These are phyloP conservation scores for Capsicum pubescens DNA, from an alignment of 257 asterid genomes.

Conservation along the genomic window DNA sequence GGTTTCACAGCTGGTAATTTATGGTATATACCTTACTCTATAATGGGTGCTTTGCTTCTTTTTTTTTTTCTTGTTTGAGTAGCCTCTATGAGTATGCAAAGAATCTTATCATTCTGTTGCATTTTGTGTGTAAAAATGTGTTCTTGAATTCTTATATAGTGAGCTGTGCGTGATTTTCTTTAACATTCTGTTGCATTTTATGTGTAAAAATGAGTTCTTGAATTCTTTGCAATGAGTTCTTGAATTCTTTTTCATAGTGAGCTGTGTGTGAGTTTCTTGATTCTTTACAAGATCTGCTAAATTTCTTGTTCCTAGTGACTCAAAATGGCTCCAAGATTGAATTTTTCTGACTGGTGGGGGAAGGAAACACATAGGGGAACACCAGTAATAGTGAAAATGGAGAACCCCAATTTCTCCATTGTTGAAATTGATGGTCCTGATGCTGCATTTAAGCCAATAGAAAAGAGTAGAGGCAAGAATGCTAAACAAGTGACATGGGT, in stretches of 20 bases:
- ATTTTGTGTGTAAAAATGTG: constrained; percentile 20
- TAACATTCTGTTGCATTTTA: constrained; percentile 11
- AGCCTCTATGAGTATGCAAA: constrained; percentile 58
- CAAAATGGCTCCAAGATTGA: constrained; percentile 68
- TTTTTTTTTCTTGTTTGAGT: constrained; percentile 41
- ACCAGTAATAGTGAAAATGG: constrained; percentile 75
- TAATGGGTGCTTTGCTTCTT: constrained; percentile 40
- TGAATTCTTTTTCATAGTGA: background rate
- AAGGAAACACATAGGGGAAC: constrained; percentile 49
- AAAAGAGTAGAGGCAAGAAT: constrained; percentile 62
- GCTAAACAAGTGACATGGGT: constrained; percentile 76
- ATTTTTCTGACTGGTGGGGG: constrained; percentile 56
- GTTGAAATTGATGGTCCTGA: constrained; percentile 75
- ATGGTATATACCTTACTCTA: constrained; percentile 61
- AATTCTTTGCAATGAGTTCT: constrained; percentile 25
- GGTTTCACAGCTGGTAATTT: constrained; percentile 24
- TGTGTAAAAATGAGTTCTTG: constrained; percentile 23
- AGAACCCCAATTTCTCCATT: constrained; percentile 66
- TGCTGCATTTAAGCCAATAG: constrained; percentile 68
- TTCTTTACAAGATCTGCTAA: constrained; percentile 19
- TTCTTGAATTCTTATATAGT: constrained; percentile 29
- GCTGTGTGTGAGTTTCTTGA: background rate
- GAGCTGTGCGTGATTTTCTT: too few relatives aligned
- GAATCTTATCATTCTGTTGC: constrained; percentile 44
- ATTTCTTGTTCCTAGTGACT: constrained; percentile 21